phyloP scores from a whole-genome alignment of 1,284 basidiomycete species.

The Melampsora larici-populina region DNA sequence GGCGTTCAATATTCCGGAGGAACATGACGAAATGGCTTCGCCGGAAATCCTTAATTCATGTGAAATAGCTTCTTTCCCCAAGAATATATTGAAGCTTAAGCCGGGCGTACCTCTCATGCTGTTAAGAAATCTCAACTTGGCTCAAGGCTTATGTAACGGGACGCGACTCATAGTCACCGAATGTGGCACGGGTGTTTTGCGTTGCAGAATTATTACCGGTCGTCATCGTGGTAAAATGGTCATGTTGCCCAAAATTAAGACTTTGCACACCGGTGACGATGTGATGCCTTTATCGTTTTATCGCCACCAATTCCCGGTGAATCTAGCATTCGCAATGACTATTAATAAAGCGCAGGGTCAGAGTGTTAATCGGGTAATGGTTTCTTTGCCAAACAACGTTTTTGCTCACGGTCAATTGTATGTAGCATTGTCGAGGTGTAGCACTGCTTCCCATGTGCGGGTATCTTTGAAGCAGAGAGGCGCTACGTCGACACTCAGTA shows the following conservation, averaged over 20 bases:
- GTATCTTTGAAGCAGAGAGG: too few species aligned
- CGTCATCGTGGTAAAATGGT: neutral
- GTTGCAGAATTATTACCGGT: neutral
- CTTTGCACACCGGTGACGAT: too few species aligned
- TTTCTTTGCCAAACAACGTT: neutral
- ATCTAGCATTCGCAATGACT: neutral
- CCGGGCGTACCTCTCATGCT: too few species aligned
- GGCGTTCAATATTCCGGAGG: too few species aligned
- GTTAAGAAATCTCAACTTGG: too few species aligned
- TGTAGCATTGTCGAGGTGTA: neutral
- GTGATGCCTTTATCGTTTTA: neutral
- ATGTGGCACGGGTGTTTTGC: neutral
- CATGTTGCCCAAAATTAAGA: neutral
- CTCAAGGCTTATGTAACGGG: neutral
- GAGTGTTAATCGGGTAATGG: neutral
- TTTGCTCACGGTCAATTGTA: constrained; percentile 9
- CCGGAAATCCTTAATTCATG: too few species aligned
- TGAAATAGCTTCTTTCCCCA: too few species aligned
- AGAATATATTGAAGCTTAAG: too few species aligned
- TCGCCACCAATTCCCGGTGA: neutral
- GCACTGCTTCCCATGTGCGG: too few species aligned
- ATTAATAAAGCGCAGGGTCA: constrained; percentile 6
- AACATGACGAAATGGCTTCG: neutral
- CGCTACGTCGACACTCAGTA: too few species aligned
- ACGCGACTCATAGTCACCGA: neutral